Evolutionary conservation across 306 rosid genomes (phyloP), one percentile per base, ranked within the genome.

Genomic region (Rosa rugosa): DNA sequence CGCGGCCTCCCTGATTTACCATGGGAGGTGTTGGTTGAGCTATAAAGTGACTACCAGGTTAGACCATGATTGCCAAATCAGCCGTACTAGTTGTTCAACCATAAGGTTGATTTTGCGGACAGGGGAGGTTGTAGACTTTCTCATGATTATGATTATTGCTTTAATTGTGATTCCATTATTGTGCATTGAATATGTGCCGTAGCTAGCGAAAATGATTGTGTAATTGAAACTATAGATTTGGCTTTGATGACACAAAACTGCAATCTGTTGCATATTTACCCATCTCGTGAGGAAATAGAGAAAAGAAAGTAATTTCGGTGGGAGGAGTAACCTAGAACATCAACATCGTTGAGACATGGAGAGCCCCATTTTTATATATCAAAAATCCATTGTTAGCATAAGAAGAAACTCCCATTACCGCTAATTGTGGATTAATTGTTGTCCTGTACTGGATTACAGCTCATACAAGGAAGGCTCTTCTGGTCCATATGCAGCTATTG

Each of bases 371-470:
- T 71, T 18, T 6, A 76, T 53, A 67, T 14, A 38, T 56, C 67
- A 0, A 10, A 51, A 63, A 10, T 54, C 11, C 10, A 66, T 27
- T 8, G 40, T 40, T 18, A 69, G 59, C 77, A 13, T 65, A 69
- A 41, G 53, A 47, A 47, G 54, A 44, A 62, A 72, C 51, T 17
- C 62, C 65, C 56, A 49, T 57, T 77, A 82, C 93, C 95, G 93
- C 81, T 82, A 82, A 90, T 90, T 81, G 80, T 82, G 97, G 93
- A 83, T 71, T 83, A 77, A 77, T 81, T 63, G 73, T 66, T 77
- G 81, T 79, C 72, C n/a, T 64, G 20, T 42, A 50, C 44, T 34
- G 11, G 85, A 60, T 42, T 86, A 90, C 91, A 90, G 94, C 94
- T 87, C 86, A 87, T 41, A 64, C 73, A 31, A 11, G 1, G 64